A percentile compares a stretch with the other conserved stretches of the same genome.
Evolutionary conservation across 2,329 filamentous ascomycete species (phyloP).

Genomic region (Penicillium sp.): DNA sequence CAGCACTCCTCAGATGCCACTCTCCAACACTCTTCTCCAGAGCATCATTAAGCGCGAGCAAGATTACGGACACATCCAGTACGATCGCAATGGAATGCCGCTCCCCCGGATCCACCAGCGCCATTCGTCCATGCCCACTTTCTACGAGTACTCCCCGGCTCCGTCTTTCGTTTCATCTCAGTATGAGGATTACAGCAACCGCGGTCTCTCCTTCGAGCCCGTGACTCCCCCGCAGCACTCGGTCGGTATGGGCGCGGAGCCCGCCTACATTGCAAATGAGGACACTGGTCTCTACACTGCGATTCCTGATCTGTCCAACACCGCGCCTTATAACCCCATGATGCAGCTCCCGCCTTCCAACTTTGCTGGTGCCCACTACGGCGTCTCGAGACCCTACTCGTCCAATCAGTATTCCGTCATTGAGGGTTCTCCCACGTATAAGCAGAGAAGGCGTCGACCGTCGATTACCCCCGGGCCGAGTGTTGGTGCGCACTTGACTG

Average conservation of each 20-base stretch:
- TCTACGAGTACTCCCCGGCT: slow-evolving; percentile 95
- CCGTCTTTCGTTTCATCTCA: slow-evolving; percentile 98
- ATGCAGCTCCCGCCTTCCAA: slow-evolving; percentile 86
- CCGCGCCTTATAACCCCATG: slow-evolving; percentile 75
- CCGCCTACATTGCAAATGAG: slow-evolving; percentile 96
- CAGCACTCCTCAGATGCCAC: slow-evolving; percentile 53
- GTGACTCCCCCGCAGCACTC: slow-evolving; percentile 92
- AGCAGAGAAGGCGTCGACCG: slow-evolving; percentile 88
- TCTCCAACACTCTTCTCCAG: slow-evolving; percentile 63
- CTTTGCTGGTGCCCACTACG: slow-evolving; percentile 71
- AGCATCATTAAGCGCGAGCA: slow-evolving; percentile 81
- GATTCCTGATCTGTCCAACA: slow-evolving; percentile 76
- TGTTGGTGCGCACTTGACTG: slow-evolving; percentile 33
- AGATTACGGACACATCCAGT: slow-evolving; percentile 75
- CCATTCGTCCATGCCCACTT: slow-evolving; percentile 97
- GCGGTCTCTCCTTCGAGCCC: slow-evolving; percentile 92
- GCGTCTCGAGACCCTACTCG: slow-evolving; percentile 61
- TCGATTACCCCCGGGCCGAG: slow-evolving; percentile 74
- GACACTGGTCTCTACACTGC: slow-evolving; percentile 94
- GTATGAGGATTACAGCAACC: slow-evolving; percentile 95
- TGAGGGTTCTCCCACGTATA: slow-evolving; percentile 97
- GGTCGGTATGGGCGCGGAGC: slow-evolving; percentile 73
- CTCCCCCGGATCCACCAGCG: slow-evolving; percentile 79
- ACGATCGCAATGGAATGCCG: slow-evolving; percentile 86
- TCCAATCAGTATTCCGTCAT: slow-evolving; percentile 88